phyloP scores from a whole-genome alignment of 2,329 filamentous ascomycete species.

The Colletotrichum sp. region DNA sequence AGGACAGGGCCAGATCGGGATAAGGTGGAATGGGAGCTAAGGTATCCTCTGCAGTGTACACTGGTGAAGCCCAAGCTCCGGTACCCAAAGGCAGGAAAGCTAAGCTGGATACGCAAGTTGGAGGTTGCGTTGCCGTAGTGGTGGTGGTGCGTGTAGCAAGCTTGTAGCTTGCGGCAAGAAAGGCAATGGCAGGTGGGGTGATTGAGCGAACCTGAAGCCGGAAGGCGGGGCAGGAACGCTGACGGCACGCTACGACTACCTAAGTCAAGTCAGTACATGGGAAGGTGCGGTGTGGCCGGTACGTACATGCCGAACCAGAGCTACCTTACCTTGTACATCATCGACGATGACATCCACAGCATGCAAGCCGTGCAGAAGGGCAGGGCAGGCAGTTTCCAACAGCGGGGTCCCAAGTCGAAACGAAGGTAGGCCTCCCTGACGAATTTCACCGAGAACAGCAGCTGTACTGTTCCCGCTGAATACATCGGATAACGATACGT shows the following conservation, averaged over 20 bases:
- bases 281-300: constrained; percentile 1
- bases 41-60: neutral
- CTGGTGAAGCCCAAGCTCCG: neutral
- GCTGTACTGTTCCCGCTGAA: neutral
- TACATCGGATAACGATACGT: neutral
- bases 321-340: neutral
- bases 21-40: neutral
- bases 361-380: neutral
- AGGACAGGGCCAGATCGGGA: neutral
- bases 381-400: neutral
- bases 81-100: neutral
- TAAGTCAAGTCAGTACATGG: too few species aligned
- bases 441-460: neutral
- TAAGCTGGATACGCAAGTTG: neutral
- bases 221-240: neutral
- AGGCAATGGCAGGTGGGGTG: neutral
- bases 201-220: neutral
- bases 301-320: neutral
- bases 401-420: neutral
- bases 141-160: neutral
- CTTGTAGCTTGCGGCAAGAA: neutral
- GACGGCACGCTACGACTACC: neutral
- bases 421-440: neutral
- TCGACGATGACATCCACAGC: neutral
- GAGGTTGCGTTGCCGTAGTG: neutral